Percentiles rank a stretch among this genome's conserved stretches.
Conservation (phyloP, 1,284 basidiomycete genomes). For the Naganishia sp. region DNA sequence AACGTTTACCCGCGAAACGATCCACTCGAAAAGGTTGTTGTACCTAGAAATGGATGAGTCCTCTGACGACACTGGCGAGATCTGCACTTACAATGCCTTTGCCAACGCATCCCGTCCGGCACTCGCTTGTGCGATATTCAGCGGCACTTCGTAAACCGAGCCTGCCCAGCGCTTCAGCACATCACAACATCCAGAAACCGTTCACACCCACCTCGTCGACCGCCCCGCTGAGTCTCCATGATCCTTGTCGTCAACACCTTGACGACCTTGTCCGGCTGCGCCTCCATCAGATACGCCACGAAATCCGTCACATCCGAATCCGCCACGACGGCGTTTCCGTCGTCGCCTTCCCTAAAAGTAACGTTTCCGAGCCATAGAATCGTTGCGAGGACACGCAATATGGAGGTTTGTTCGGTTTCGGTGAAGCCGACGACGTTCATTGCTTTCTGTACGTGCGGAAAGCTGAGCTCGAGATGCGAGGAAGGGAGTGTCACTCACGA, state of each 20-base stretch:
- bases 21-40: constrained; percentile 99
- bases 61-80: neutral
- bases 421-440: constrained; percentile 91
- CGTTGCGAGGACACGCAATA: constrained; percentile 88
- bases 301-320: constrained; percentile 94
- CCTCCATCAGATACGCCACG: constrained; percentile 90
- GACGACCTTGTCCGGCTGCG: constrained; percentile 73
- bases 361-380: constrained; percentile 97
- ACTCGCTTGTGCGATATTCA: constrained; percentile 88
- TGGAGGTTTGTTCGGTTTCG: constrained; percentile 82
- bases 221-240: constrained; percentile 90
- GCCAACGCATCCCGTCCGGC: constrained; percentile 88
- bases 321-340: constrained; percentile 79
- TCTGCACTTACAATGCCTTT: constrained; percentile 69
- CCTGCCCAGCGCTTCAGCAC: constrained; percentile 42
- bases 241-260: constrained; percentile 84
- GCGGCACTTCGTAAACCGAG: constrained; percentile 93
- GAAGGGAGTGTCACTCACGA: constrained; percentile 59
- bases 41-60: constrained; percentile 57
- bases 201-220: constrained; percentile 67
- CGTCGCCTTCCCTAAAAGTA: constrained; percentile 82
- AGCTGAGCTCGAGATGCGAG: constrained; percentile 19
- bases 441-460: constrained; percentile 63
- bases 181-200: constrained; percentile 12
- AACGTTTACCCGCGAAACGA: constrained; percentile 91